Evolutionary conservation across 371 early-diverging fungal genomes (phyloP).

Genomic region (Haplosporangium sp.): DNA sequence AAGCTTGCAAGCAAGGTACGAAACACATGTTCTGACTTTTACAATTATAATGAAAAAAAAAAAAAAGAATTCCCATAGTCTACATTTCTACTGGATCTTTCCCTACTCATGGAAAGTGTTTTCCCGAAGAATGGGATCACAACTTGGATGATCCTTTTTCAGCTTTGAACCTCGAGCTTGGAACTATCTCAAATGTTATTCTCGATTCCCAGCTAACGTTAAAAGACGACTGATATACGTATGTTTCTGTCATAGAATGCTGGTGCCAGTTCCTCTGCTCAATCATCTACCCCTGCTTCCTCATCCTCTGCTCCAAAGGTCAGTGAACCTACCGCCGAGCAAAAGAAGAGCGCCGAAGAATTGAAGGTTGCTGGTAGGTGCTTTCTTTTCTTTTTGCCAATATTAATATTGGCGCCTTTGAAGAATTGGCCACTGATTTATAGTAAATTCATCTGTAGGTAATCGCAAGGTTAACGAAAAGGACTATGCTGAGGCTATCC

Average conservation of each 20-base stretch:
- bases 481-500: conserved; percentile 88
- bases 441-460: conserved; percentile 56
- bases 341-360: conserved; percentile 86
- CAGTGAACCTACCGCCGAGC: conserved; percentile 61
- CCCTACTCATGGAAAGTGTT: not conserved
- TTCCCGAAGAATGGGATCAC: not conserved
- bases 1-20: conserved; percentile 60
- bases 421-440: not conserved
- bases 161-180: not conserved
- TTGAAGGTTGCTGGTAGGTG: conserved; percentile 81
- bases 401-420: not conserved
- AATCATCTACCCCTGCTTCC: conserved; percentile 17
- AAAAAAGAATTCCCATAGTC: too few relatives aligned
- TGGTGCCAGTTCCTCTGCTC: conserved; percentile 30
- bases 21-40: not conserved
- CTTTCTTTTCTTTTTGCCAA: not conserved
- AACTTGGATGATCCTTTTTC: not conserved
- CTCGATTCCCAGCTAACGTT: too few relatives aligned
- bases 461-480: conserved; percentile 86
- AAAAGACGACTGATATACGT: not conserved
- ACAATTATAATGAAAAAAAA: not conserved
- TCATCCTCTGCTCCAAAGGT: conserved; percentile 20
- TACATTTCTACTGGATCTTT: not conserved
- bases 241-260: conserved; percentile 21
- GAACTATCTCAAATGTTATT: too few relatives aligned